Evolutionary conservation across 2,329 filamentous ascomycete species (phyloP), one percentile per base, ranked within the genome.

Genomic region (Fusarium compactum): DNA sequence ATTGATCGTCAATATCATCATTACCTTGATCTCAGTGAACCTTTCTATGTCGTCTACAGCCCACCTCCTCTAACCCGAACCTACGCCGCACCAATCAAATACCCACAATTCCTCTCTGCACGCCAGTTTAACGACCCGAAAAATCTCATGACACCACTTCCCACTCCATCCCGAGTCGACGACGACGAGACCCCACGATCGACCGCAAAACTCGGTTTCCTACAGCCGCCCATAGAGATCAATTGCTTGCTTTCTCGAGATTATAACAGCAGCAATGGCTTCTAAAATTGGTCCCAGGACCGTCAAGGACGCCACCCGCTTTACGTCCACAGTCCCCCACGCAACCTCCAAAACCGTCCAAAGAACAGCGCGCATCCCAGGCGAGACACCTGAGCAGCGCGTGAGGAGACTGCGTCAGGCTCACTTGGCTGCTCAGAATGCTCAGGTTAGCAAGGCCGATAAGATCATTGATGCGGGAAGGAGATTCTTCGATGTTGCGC

Each of bases 291-390:
- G 82, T 70, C 86, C 91, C 65, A 90, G 91, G 78, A 92, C 89
- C 82, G 90, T 92, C 78, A 89, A 88, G 75, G 92, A 95, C 79
- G 92, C 93, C 72, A 96, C 93, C 76, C 90, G 92, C 78, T 96
- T 84, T 78, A 84, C 82, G 38, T 83, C 82, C 59, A 83, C 82
- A 62, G 82, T 83, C 62, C 82, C 82, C 55, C 92, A 94, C 81
- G 92, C 91, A 74, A 86, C 86, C 70, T 88, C 89, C 72, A 92
- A 92, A 78, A 80, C 85, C 44, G 76, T 76, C 65, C 63, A 73
- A 58, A 71, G 77, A 66, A 73, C 75, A 62, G 73, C 77, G 70
- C 73, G 77, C 65, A 72, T 78, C 55, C 75, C 80, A 60, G 79
- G 82, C 67, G 91, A 93, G 81, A 91, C 90, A 3, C 87, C 91